Conservation (phyloP, 441 rosid genomes). For the Oxalis stricta region DNA sequence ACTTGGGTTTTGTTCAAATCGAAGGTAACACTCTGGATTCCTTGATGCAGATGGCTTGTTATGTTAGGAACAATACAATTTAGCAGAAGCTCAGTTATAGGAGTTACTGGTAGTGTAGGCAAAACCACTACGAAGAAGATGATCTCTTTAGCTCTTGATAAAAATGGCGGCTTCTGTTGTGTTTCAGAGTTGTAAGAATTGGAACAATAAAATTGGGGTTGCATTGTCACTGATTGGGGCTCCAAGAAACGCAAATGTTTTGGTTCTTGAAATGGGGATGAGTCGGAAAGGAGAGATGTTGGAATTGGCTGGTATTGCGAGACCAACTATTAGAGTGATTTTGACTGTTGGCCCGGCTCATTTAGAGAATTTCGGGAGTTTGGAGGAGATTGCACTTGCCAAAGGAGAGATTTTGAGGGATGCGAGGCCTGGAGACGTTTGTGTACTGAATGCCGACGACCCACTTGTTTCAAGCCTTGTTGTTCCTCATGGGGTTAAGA, state of each 20-base stretch:
- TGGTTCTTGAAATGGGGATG: slow-evolving; percentile 25
- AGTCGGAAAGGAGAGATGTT: slow-evolving; percentile 18
- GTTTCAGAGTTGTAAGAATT: slow-evolving; percentile 17
- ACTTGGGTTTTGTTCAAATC: slow-evolving; percentile 18
- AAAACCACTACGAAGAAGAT: slow-evolving; percentile 19
- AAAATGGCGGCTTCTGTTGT: slow-evolving; percentile 7
- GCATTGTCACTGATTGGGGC: slow-evolving; percentile 17
- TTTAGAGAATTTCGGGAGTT: slow-evolving; percentile 17
- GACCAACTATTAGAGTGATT: slow-evolving; percentile 15
- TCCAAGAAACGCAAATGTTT: slow-evolving; percentile 8
- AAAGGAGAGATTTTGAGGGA: slow-evolving; percentile 23
- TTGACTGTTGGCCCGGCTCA: slow-evolving; percentile 18
- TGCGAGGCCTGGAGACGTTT: slow-evolving; percentile 13
- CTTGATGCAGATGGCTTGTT: slow-evolving; percentile 13
- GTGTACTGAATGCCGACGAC: slow-evolving; percentile 20
- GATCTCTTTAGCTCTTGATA: slow-evolving; percentile 16
- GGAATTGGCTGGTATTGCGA: slow-evolving; percentile 20
- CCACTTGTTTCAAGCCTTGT: slow-evolving; percentile 15
- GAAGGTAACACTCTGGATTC: slow-evolving; percentile 10
- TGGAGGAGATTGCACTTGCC: slow-evolving; percentile 17
- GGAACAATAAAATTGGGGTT: slow-evolving; percentile 19
- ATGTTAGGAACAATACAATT: slow-evolving; percentile 12
- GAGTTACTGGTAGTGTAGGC: slow-evolving; percentile 20
- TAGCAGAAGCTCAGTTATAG: slow-evolving; percentile 10
- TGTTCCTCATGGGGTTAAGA: slow-evolving; percentile 14